A percentile compares a stretch with the other conserved stretches of the same genome.
Conservation (phyloP, 768 basidiomycete genomes). For the Serpula lacrymans region DNA sequence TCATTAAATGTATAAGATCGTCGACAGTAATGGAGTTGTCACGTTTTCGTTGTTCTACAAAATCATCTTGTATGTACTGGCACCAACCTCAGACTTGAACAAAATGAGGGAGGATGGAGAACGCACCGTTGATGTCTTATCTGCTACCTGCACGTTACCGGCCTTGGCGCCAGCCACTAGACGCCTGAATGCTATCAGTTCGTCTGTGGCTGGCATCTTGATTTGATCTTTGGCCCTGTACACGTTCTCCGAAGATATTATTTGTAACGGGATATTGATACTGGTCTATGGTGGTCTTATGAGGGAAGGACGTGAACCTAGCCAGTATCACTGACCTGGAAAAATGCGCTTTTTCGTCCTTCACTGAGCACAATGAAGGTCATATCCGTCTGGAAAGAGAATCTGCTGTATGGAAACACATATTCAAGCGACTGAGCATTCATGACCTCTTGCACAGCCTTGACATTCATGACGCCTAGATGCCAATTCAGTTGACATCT, state of each 20-base stretch:
- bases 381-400: slow-evolving; percentile 72
- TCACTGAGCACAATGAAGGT: slow-evolving; percentile 58
- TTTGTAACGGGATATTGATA: slow-evolving; percentile 48
- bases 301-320: not conserved
- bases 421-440: slow-evolving; percentile 66
- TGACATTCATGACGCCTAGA: slow-evolving; percentile 61
- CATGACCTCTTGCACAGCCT: slow-evolving; percentile 61
- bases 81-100: slow-evolving; percentile 1
- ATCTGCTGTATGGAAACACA: slow-evolving; percentile 71
- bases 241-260: slow-evolving; percentile 27
- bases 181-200: slow-evolving; percentile 52
- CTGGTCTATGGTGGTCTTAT: slow-evolving; percentile 45
- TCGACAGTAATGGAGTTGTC: slow-evolving; percentile 45
- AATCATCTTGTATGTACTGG: slow-evolving; percentile 76
- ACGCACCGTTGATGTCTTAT: slow-evolving; percentile 57
- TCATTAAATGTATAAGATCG: slow-evolving; percentile 66
- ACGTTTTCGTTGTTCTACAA: slow-evolving; percentile 45
- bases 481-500: not conserved
- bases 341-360: slow-evolving; percentile 69
- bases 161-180: slow-evolving; percentile 58
- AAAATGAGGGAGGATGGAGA: not conserved
- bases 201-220: slow-evolving; percentile 42
- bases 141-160: slow-evolving; percentile 51
- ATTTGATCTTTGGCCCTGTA: slow-evolving; percentile 50
- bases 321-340: slow-evolving; percentile 44